Percentiles rank a stretch among this genome's conserved stretches.
phyloP scores from a whole-genome alignment of 2,329 filamentous ascomycete species.

The Penicillium sp. region DNA sequence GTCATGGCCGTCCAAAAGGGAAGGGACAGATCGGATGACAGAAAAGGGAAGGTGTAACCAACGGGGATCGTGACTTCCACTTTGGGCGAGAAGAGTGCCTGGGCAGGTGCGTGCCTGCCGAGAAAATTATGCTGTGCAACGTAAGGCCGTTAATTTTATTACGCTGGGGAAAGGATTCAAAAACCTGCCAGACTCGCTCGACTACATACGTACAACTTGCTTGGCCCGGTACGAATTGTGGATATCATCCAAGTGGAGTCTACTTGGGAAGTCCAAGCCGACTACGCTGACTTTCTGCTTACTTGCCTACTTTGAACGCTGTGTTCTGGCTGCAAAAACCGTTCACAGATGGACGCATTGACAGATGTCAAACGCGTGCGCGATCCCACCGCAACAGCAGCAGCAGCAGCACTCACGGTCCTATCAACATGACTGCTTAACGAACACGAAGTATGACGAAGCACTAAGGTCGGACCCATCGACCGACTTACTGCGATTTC shows the following conservation, averaged over 20 bases:
- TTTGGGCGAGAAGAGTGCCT: too few species aligned
- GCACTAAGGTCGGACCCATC: neutral
- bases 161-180: neutral
- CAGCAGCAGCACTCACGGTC: neutral
- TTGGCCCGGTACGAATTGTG: neutral
- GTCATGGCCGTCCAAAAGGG: neutral
- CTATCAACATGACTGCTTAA: neutral
- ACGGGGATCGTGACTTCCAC: neutral
- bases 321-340: neutral
- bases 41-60: neutral
- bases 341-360: neutral
- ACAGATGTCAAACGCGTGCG: neutral
- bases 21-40: too few species aligned
- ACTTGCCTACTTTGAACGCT: neutral
- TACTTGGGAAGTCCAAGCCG: neutral
- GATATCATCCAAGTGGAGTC: neutral
- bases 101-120: too few species aligned
- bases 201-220: neutral
- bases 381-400: neutral
- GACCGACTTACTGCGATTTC: neutral
- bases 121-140: too few species aligned
- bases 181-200: neutral
- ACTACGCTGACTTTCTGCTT: neutral
- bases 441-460: neutral
- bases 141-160: neutral